Base-by-base conservation (phyloP, 2,329 filamentous ascomycete genomes). In the Talaromyces sp. region DNA sequence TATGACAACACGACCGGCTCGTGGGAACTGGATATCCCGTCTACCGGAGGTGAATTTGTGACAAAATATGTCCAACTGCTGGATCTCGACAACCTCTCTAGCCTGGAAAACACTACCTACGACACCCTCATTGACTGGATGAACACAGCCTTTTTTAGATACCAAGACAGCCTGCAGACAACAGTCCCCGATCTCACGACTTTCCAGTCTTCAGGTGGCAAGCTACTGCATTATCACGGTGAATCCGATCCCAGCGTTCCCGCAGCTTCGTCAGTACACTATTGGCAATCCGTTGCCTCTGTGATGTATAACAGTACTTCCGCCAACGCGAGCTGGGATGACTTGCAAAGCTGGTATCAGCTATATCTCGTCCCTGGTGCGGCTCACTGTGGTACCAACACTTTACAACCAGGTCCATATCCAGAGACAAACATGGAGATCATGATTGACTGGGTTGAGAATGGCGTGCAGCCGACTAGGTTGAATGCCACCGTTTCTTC, bases 81-180 rank as follows among this genome's bases (percentile, higher is more conserved):
- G 31, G 61, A 82, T 62, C 63, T 76, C 11, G 74, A 76, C 58
- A 79, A 78, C 66, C 69, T 84, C 11, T 68, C 75, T 1, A 74
- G 72, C n/a, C 75, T 84, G 6, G 70, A 80, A 66, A 73, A 75
- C 47, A 79, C 86, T n/a, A 85, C 83, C 4, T 86, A 85, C 70
- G 83, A 86, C 71, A 85, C 80, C 0, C 77, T 86, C 1, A 76
- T 77, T 22, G 77, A 80, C 22, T 86, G 83, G 83, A 86, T 85
- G 75, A 72, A 77, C 36, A 72, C 71, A 3, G 83, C 79, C 5
- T 76, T 79, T 75, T 69, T 79, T 58, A 75, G 75, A 40, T 87
- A 84, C 70, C 67, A 74, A 5, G 81, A 83, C 68, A 81, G 71
- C 56, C 74, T 85, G 1, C 84, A 86, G 69, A 86, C 83, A 1